Evolutionary conservation across 1,284 basidiomycete species (phyloP), one percentile per base, ranked within the genome.

Genomic region (Somion occarium): DNA sequence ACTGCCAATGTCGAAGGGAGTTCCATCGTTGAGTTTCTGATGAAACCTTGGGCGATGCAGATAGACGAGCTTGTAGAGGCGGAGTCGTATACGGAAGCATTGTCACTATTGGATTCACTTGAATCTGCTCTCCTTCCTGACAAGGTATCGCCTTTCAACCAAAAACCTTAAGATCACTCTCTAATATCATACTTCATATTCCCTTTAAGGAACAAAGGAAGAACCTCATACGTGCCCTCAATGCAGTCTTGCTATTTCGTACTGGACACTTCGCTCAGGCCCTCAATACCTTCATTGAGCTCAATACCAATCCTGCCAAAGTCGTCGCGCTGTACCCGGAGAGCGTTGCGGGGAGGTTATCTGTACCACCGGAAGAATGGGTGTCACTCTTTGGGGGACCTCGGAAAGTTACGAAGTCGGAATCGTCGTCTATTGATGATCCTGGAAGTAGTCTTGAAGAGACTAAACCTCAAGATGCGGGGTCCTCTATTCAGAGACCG

Each of bases 231-330:
- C 80, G 82, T 4, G 80, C 79, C 1, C 75, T 92, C 26, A 81
- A 85, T 54, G 93, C 91, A 0, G 82, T 97, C 0, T 74, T 86
- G 0, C 79, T 88, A 49, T 94, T 96, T 67, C 79, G 80, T 2
- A 70, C 76, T 5, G 76, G 77, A 13, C 75, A 83, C 49, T 93
- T 79, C 59, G 83, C 89, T 54, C 71, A 75, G 13, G 95, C 96
- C 0, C 85, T 98, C 51, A 88, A 96, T 62, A 80, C 83, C 0
- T 96, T 99, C 65, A 81, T 95, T 46, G 82, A 88, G 39, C 82
- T 96, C 42, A 89, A 98, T 58, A 77, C 93, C 56, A 96, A 97
- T 61, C 96, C 96, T 0, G 92, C 93, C 1, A 92, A 95, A 62
- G 91, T 99, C 1, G 80, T 99, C 12, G 89, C 94, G 1, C 73